Percentiles rank a stretch among this genome's conserved stretches.
Evolutionary conservation across 371 early-diverging fungal genomes (phyloP).

Genomic region (Smittium mucronatum): DNA sequence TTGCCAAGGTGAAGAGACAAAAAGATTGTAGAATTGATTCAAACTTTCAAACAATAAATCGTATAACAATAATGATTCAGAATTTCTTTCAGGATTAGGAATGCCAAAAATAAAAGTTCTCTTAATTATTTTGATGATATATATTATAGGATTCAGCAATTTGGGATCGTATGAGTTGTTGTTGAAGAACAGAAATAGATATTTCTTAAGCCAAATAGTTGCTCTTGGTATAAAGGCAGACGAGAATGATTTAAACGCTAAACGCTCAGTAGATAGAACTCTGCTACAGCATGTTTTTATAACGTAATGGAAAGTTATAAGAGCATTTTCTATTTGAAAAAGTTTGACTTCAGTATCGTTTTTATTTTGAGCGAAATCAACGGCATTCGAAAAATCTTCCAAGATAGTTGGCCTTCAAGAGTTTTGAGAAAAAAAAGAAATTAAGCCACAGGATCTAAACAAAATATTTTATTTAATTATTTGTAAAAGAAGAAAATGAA

Average conservation of each 20-base stretch:
- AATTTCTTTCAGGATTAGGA: neutral
- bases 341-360: neutral
- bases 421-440: too few relatives aligned
- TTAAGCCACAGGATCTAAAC: too few relatives aligned
- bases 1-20: neutral
- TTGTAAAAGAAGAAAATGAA: too few relatives aligned
- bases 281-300: slow-evolving; percentile 66
- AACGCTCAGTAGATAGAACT: slow-evolving; percentile 49
- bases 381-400: neutral
- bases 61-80: neutral
- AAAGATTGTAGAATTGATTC: neutral
- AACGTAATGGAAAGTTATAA: slow-evolving; percentile 64
- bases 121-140: neutral
- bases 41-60: neutral
- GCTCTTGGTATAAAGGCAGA: neutral
- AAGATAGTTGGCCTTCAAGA: slow-evolving; percentile 2
- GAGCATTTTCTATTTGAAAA: slow-evolving; percentile 35
- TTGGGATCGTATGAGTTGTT: neutral
- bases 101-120: slow-evolving; percentile 1
- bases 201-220: neutral
- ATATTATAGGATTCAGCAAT: neutral
- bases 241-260: slow-evolving; percentile 3
- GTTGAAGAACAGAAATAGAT: neutral
- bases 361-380: neutral
- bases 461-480: too few relatives aligned